Conservation (phyloP, 2,329 filamentous ascomycete genomes). For the Graphilbum sp. region DNA sequence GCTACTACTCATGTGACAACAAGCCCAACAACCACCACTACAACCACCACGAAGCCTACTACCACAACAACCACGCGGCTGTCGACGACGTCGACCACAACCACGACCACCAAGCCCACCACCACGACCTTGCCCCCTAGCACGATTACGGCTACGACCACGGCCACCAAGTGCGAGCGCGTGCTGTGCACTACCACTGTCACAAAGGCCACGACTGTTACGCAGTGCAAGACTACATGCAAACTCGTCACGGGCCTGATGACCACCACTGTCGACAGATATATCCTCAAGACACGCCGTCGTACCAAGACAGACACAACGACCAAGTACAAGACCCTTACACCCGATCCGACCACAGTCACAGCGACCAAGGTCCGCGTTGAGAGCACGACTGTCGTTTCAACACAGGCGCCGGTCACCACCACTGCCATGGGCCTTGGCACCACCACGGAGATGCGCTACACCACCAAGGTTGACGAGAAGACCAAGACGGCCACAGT, state of each 20-base stretch:
- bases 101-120: neutral
- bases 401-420: neutral
- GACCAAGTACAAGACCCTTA: neutral
- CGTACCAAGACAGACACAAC: neutral
- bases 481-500: conserved; percentile 16
- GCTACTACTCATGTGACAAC: neutral
- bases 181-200: neutral
- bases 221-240: neutral
- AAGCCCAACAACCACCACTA: neutral
- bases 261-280: neutral
- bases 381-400: neutral
- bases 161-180: neutral
- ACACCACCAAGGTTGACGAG: neutral
- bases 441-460: neutral
- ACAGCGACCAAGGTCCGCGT: neutral
- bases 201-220: conserved; percentile 5
- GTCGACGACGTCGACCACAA: neutral
- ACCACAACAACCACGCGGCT: neutral
- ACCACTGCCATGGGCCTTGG: neutral
- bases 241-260: neutral
- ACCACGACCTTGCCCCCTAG: neutral
- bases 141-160: neutral
- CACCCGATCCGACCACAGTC: neutral
- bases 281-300: neutral
- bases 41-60: neutral